Percentiles rank a stretch among this genome's conserved stretches.
These are phyloP conservation scores for Podila epicladia DNA, from an alignment of 192 early-diverging fungal genomes.

Conservation along the genomic window DNA sequence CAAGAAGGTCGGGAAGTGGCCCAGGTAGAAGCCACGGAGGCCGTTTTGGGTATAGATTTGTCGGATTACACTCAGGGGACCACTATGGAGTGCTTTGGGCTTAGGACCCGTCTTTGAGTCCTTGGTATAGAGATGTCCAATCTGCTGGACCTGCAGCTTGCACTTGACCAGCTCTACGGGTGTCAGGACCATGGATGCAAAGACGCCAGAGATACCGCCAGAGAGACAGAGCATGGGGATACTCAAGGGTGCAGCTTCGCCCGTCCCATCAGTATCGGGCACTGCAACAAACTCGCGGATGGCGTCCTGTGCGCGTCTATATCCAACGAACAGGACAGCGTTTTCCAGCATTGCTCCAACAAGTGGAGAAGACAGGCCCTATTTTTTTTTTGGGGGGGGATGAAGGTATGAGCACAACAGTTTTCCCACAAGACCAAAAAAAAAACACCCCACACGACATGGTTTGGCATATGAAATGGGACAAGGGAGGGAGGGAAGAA, in stretches of 20 bases:
- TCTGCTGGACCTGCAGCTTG: constrained; percentile 91
- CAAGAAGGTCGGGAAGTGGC: constrained; percentile 84
- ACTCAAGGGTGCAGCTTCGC: constrained; percentile 58
- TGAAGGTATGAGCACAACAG: not conserved
- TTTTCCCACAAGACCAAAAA: not conserved
- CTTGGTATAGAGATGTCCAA: constrained; percentile 42
- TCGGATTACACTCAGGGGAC: constrained; percentile 60
- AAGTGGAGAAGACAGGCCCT: constrained; percentile 92
- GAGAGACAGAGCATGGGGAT: constrained; percentile 79
- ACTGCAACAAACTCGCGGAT: constrained; percentile 64
- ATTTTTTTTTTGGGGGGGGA: not conserved
- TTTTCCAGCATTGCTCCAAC: constrained; percentile 96
- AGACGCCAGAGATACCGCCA: constrained; percentile 86
- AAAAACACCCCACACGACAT: not conserved
- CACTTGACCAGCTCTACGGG: constrained; percentile 98
- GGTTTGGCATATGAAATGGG: not conserved
- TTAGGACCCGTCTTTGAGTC: constrained; percentile 13
- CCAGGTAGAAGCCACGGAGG: constrained; percentile 75
- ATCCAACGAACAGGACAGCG: constrained; percentile 88
- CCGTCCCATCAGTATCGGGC: constrained; percentile 18
- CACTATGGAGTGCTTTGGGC: constrained; percentile 39
- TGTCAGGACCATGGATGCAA: constrained; percentile 90
- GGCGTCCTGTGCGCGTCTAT: constrained; percentile 81
- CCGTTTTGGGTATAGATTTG: constrained; percentile 58
- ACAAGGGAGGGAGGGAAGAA: not conserved